phyloP scores from a whole-genome alignment of 208 protist genomes.

The Acanthamoeba triangularis region DNA sequence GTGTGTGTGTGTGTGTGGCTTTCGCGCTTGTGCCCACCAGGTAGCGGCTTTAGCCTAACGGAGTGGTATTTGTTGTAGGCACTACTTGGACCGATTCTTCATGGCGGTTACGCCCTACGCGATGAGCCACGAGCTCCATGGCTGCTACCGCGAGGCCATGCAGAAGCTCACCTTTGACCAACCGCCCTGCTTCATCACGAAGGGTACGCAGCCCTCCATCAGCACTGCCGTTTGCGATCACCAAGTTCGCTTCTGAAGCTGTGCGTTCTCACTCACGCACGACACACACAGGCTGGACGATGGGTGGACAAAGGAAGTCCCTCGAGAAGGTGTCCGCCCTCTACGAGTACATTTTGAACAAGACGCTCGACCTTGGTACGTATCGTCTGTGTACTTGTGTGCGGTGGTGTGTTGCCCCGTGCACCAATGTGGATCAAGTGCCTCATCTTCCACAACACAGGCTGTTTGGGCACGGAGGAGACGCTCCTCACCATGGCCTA shows the following conservation, averaged over 20 bases:
- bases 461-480: constrained; percentile 60
- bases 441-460: background rate
- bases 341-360: constrained; percentile 51
- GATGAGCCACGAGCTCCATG: constrained; percentile 68
- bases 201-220: constrained; percentile 7
- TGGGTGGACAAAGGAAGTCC: constrained; percentile 13
- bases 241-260: background rate
- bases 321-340: constrained; percentile 40
- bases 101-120: constrained; percentile 43
- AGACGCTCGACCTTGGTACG: constrained; percentile 27
- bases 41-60: background rate
- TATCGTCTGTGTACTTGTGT: background rate
- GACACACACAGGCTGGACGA: constrained; percentile 18
- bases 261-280: background rate
- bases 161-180: constrained; percentile 7
- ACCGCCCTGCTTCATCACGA: constrained; percentile 14
- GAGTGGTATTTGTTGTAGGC: background rate
- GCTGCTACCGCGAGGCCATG: constrained; percentile 60
- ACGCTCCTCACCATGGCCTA: constrained; percentile 52
- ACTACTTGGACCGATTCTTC: constrained; percentile 61
- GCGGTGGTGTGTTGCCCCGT: background rate
- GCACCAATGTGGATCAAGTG: background rate
- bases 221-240: background rate
- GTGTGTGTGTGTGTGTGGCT: background rate
- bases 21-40: background rate